phyloP scores from a whole-genome alignment of 2,329 filamentous ascomycete species.

The Dryadomyces sulphureus region DNA sequence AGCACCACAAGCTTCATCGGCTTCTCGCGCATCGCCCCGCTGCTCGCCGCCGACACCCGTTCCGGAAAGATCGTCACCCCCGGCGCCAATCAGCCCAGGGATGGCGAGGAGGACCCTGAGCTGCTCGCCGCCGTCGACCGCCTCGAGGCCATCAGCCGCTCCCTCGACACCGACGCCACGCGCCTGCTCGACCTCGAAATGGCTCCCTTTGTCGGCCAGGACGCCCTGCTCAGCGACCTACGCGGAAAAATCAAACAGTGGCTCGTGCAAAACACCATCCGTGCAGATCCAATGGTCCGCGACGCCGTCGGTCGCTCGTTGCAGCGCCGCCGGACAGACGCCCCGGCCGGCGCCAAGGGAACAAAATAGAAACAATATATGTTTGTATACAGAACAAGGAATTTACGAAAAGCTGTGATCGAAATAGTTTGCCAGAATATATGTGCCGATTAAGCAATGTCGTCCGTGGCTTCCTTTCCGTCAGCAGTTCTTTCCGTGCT shows the following conservation, averaged over 20 bases:
- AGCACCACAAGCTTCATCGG: constrained; percentile 72
- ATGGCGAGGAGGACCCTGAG: constrained; percentile 26
- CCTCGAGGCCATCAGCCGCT: constrained; percentile 43
- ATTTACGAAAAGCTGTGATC: no score
- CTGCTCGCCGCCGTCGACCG: constrained; percentile 48
- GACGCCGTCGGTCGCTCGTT: constrained; percentile 60
- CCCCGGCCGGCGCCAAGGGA: constrained; percentile 44
- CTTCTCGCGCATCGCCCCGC: constrained; percentile 63
- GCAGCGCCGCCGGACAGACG: constrained; percentile 45
- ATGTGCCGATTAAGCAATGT: no score
- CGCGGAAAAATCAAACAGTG: constrained; percentile 67
- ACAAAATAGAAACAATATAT: constrained; percentile 27
- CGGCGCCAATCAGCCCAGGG: constrained; percentile 9
- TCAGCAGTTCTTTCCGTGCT: no score
- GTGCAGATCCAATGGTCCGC: constrained; percentile 65
- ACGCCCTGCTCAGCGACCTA: constrained; percentile 46
- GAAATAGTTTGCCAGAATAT: no score
- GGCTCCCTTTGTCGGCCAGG: constrained; percentile 65
- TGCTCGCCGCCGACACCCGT: constrained; percentile 31
- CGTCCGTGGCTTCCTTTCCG: no score
- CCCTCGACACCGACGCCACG: constrained; percentile 53
- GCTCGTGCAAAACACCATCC: constrained; percentile 74
- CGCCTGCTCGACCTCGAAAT: constrained; percentile 65
- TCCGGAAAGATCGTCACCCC: constrained; percentile 14
- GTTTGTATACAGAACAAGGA: no score